Base-by-base conservation (phyloP, 148 eudicot species). In the Rhododendron williamsianum region DNA sequence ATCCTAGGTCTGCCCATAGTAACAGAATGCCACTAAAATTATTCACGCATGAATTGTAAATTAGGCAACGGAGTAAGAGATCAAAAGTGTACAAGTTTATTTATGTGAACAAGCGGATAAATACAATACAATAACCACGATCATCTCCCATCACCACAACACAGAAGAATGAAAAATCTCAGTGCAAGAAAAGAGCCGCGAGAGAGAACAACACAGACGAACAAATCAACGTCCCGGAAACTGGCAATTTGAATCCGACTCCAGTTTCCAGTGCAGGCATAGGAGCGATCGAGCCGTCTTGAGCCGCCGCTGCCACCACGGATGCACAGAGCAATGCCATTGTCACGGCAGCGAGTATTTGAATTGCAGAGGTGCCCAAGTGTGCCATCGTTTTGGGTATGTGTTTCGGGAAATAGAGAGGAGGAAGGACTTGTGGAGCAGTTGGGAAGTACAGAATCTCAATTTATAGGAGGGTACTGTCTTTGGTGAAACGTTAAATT, bases 131-230 rank as follows among this genome's bases (percentile, higher is more conserved):
- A 21, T 16, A 25, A 4, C 23, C 25, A 25, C 25, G 81, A 79
- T 25, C 36, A 79, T 79, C 56, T 13, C 73, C 82, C 82, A 80
- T 13, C 82, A 13, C 38, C 80, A 81, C 43, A 30, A 52, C 36
- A 54, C 43, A 81, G 12, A 16, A 11, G 3, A 16, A 30, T 4
- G 0, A 67, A 49, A 25, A 60, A 78, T 65, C 7, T 81, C 41
- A 86, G 33, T 41, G 81, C 69, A 54, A 72, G 45, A 86, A 43
- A 41, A 86, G 80, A n/a, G 76, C 81, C 30, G 72, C 27, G 25
- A 86, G 25, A 7, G 87, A 81, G 81, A 81, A 9, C 13, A 86
- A 6, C 0, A 86, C 16, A 3, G 87, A 81, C 10, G 74, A 81
- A 56, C 30, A 65, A 27, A 86, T 81, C 73, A 86, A 5, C 1